Evolutionary conservation across 805 yeast species (phyloP), one percentile per base, ranked within the genome.

Genomic region (Candida patagonica): DNA sequence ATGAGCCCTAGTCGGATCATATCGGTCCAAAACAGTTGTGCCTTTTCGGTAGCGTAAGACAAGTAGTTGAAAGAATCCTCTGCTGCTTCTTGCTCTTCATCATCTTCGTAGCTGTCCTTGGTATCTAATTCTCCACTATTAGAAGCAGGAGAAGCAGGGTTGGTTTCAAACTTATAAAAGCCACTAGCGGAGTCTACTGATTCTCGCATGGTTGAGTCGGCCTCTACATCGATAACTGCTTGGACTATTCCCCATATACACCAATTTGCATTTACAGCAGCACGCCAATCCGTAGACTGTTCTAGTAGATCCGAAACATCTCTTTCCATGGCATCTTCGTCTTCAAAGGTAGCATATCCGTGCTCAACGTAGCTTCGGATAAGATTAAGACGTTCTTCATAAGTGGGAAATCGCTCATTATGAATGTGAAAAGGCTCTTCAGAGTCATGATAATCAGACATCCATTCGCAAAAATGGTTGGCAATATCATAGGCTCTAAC

Each of bases 401-500:
- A 65, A 10, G 67, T 64, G 7, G 98, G 98, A 60, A 72, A 92
- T 27, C 64, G 61, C 9, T 69, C 62, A 25, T 62, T 65, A 50
- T 73, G 68, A n/a, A 82, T 63, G 41, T 61, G 72, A 56, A 80
- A 74, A 1, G 75, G 67, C 12, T 67, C 61, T 15, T 67, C 64
- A 1, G 78, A 73, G 49, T 76, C 74, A 54, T 80, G 84, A 57
- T 89, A 92, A 63, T 92, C 86, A 36, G 85, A 73, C 96, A 88
- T 92, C 98, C 98, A 89, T 64, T 89, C 98, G 48, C 83, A 73
- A 50, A 92, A 83, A 63, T 92, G 98, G 59, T 92, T 88, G 10
- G 88, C 88, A 41, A 92, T 74, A 57, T 92, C 98, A 56, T 70
- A 85, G 2, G 94, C 95, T 1, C 95, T 86, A 33, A 78, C 68